These are phyloP conservation scores for Fusarium algeriense DNA, from an alignment of 2,329 filamentous ascomycete species.

Conservation along the genomic window DNA sequence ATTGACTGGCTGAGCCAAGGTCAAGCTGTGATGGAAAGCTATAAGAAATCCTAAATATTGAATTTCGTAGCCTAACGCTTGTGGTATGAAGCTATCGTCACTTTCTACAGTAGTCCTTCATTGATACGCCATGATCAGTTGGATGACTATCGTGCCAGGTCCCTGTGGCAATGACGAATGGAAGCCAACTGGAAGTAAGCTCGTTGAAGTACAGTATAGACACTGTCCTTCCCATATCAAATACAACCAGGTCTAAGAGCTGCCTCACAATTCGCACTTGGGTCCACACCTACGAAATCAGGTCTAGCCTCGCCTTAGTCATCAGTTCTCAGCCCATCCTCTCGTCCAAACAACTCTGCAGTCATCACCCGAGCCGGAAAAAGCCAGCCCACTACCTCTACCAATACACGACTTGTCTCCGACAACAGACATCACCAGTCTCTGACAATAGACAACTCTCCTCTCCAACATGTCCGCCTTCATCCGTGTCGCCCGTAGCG, in stretches of 20 bases:
- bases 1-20: not conserved
- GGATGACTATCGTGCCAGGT: conserved; percentile 4
- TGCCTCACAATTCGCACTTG: conserved; percentile 48
- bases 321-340: conserved; percentile 50
- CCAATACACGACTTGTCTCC: conserved; percentile 34
- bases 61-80: not conserved
- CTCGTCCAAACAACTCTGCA: conserved; percentile 49
- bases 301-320: conserved; percentile 51
- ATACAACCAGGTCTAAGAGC: not conserved
- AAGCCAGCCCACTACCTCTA: conserved; percentile 45
- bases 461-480: conserved; percentile 73
- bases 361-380: conserved; percentile 48
- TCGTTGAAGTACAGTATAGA: conserved; percentile 34
- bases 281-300: conserved; percentile 38
- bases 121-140: not conserved
- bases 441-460: conserved; percentile 35
- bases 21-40: not conserved
- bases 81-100: not conserved
- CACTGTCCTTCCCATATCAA: conserved; percentile 33
- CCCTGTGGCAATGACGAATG: conserved; percentile 40
- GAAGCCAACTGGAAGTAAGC: conserved; percentile 43
- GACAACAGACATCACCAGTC: conserved; percentile 41
- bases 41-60: not conserved
- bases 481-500: conserved; percentile 77
- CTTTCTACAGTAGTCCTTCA: not conserved